Evolutionary conservation across 1,284 basidiomycete genomes (phyloP), one percentile per base, ranked within the genome.

Genomic region (Leccinum subrobustum): DNA sequence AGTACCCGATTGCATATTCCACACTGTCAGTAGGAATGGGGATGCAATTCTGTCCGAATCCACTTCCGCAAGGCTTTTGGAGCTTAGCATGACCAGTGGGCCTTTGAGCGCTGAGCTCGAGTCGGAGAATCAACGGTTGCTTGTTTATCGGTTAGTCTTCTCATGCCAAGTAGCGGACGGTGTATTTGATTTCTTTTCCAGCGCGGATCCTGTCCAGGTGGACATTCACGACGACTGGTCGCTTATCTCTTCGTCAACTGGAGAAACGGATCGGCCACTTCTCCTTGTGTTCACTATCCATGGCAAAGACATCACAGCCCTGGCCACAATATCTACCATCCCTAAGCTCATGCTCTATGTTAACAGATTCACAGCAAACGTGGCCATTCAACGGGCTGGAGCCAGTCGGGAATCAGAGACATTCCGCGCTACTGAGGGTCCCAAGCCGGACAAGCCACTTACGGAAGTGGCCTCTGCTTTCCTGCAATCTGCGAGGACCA

Each of bases 181-280:
- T 23, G 2, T 37, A 4, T 48, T 44, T 67, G 25, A 59, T 39
- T 37, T 54, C 54, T 35, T 2, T 2, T 60, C 31, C 60, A 95
- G 92, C 47, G 88, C 93, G 25, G 89, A 92, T 68, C 92, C 94
- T 0, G 75, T 93, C 31, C 79, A 84, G 60, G 83, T 95, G 56
- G 83, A 85, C 54, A 85, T 95, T 50, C 85, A 81, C 63, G 93
- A 96, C 67, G 92, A 96, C 69, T 96, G 93, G 93, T 85, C 84
- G 4, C 77, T 78, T 54, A 79, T 83, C 58, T 75, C 77, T 14
- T 67, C 78, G 2, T 67, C 73, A 31, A 63, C 74, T 14, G 68
- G 78, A 50, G 74, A 79, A n/a, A 74, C 78, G 39, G 79, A 83
- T 33, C 81, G 81, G 4, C 85, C 85, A n/a, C 79, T 95, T 5